phyloP scores from a whole-genome alignment of 2,329 filamentous ascomycete genomes.

The Fusarium newnesense region DNA sequence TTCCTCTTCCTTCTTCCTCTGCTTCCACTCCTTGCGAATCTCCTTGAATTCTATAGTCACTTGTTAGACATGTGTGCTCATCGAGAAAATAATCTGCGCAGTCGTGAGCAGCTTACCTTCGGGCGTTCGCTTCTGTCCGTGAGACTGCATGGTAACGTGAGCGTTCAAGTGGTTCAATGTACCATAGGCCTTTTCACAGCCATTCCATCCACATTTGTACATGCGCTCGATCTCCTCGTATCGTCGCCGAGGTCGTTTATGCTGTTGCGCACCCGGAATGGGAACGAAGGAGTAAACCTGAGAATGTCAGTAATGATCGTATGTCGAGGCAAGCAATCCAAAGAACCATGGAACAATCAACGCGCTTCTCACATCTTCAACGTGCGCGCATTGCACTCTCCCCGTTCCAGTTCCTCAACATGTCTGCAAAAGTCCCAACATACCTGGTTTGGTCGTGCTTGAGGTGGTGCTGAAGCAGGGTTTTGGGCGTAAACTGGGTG shows the following conservation, averaged over 20 bases:
- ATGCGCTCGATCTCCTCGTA: conserved; percentile 99
- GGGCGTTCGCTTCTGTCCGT: conserved; percentile 92
- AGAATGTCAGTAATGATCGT: conserved; percentile 3
- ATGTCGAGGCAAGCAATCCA: not conserved
- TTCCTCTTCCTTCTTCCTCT: conserved; percentile 98
- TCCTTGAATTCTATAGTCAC: conserved; percentile 90
- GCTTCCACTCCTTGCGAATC: conserved; percentile 99
- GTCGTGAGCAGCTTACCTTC: conserved; percentile 76
- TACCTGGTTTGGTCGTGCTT: conserved; percentile 68
- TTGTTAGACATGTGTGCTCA: conserved; percentile 37
- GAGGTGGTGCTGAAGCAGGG: conserved; percentile 64
- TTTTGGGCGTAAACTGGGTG: conserved; percentile 67
- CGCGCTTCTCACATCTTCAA: not conserved
- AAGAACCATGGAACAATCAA: not conserved
- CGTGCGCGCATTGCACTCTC: not conserved
- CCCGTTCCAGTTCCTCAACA: conserved; percentile 12
- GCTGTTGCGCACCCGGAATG: conserved; percentile 95
- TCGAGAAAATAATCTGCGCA: not conserved
- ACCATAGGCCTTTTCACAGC: conserved; percentile 98
- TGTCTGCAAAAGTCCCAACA: conserved; percentile 46
- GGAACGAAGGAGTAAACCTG: conserved; percentile 98
- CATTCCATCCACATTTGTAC: conserved; percentile 99
- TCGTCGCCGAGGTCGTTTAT: conserved; percentile 90
- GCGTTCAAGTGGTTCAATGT: conserved; percentile 98
- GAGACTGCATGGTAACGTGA: conserved; percentile 98